Percentiles rank a stretch among this genome's conserved stretches.
Evolutionary conservation across 352 stramenopile species (phyloP).

Genomic region (Lagenidium sp.): DNA sequence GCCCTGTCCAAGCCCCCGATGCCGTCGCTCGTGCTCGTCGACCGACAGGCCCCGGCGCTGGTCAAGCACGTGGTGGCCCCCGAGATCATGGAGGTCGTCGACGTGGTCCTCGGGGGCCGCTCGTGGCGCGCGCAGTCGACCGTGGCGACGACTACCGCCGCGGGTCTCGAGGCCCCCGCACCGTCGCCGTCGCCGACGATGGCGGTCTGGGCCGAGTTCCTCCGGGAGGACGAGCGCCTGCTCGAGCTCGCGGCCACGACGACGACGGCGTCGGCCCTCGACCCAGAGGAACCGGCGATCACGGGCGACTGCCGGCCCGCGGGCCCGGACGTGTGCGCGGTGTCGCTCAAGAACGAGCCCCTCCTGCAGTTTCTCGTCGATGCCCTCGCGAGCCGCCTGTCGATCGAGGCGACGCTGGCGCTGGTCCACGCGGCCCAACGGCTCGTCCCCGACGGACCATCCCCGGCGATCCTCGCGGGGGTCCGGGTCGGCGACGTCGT

Average conservation of each 20-base stretch:
- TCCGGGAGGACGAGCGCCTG: conserved; percentile 17
- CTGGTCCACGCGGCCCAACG: conserved; percentile 27
- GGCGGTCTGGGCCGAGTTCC: conserved; percentile 20
- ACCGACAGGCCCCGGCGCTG: background rate
- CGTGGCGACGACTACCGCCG: background rate
- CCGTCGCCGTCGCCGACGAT: no score
- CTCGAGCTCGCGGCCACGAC: background rate
- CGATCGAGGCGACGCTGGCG: conserved; percentile 19
- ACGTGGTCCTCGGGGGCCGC: conserved; percentile 24
- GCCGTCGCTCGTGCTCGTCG: conserved; percentile 1
- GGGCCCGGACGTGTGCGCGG: conserved; percentile 10
- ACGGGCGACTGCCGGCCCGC: conserved; percentile 12
- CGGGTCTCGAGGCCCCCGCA: no score
- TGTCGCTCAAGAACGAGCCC: conserved; percentile 22
- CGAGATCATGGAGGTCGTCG: conserved; percentile 27
- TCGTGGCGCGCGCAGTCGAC: conserved; percentile 6
- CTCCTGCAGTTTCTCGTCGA: conserved; percentile 29
- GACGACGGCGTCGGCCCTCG: background rate
- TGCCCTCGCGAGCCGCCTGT: conserved; percentile 11
- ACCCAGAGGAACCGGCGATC: conserved; percentile 1
- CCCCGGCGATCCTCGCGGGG: conserved; percentile 2
- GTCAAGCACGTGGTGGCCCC: conserved; percentile 19
- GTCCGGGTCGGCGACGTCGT: conserved; percentile 14
- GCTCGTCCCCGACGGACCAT: conserved; percentile 16
- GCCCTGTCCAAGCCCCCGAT: background rate